Conservation (phyloP, 352 stramenopile species). For the Thraustochytrium striatum region DNA sequence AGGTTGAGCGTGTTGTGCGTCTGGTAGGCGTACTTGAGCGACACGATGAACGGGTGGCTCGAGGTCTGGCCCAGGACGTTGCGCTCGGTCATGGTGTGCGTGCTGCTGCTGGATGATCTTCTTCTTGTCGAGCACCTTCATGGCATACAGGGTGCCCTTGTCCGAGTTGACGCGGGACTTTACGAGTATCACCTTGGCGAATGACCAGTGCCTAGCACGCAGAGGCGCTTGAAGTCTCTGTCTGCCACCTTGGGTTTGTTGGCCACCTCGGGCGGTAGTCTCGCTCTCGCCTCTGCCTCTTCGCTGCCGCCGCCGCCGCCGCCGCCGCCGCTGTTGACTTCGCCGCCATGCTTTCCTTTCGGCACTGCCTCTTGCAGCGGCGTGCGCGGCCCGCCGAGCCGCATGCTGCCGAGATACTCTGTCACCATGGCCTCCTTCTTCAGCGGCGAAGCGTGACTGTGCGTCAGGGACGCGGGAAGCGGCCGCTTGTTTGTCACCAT, state of each 20-base stretch:
- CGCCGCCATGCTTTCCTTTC: too few relatives aligned
- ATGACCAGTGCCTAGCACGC: slow-evolving; percentile 34
- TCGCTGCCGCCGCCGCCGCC: neutral
- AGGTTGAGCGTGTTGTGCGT: slow-evolving; percentile 32
- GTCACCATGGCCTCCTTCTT: too few relatives aligned
- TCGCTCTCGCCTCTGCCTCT: neutral
- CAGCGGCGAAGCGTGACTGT: too few relatives aligned
- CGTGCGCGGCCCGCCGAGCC: too few relatives aligned
- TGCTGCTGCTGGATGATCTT: slow-evolving; percentile 98
- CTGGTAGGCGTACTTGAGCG: slow-evolving; percentile 42
- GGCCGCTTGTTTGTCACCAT: too few relatives aligned
- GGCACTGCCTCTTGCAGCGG: too few relatives aligned
- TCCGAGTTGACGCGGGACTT: neutral
- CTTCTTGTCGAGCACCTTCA: slow-evolving; percentile 97
- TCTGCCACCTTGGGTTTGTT: slow-evolving; percentile 7
- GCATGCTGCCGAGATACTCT: too few relatives aligned
- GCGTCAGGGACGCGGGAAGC: too few relatives aligned
- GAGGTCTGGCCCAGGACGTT: slow-evolving; percentile 93
- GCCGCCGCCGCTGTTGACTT: neutral
- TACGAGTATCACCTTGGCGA: slow-evolving; percentile 27
- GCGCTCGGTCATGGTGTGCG: slow-evolving; percentile 94
- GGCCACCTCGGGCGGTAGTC: neutral
- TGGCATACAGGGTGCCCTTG: slow-evolving; percentile 82
- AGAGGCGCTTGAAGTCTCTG: slow-evolving; percentile 44
- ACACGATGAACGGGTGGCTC: slow-evolving; percentile 65